phyloP scores from a whole-genome alignment of 129 eudicot genomes.

The Apium graveolens region DNA sequence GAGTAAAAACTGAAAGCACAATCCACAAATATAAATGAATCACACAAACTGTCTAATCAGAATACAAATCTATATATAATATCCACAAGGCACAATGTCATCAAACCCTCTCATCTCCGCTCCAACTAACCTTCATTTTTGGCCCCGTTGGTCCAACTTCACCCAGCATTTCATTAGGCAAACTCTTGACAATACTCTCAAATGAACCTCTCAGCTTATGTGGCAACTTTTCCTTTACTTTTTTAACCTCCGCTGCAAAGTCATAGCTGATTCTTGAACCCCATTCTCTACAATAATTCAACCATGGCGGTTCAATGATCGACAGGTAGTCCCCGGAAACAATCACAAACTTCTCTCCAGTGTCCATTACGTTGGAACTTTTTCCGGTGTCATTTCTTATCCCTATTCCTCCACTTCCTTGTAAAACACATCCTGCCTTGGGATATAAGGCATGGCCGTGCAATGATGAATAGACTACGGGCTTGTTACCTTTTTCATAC shows the following conservation, averaged over 20 bases:
- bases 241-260: constrained; percentile 40
- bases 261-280: constrained; percentile 69
- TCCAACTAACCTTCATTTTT: constrained; percentile 56
- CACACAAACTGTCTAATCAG: background rate
- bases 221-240: constrained; percentile 42
- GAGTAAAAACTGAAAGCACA: background rate
- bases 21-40: background rate
- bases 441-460: constrained; percentile 68
- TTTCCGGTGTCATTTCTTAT: constrained; percentile 55
- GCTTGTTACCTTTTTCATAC: constrained; percentile 47
- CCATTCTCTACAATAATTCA: constrained; percentile 74
- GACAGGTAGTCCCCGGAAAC: constrained; percentile 50
- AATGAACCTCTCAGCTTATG: constrained; percentile 32
- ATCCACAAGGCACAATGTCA: background rate
- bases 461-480: constrained; percentile 52
- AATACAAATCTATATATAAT: background rate
- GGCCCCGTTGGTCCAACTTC: constrained; percentile 95
- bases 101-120: constrained; percentile 57
- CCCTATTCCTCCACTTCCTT: constrained; percentile 59
- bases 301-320: constrained; percentile 60
- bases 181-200: constrained; percentile 33
- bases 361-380: constrained; percentile 45
- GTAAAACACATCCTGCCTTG: constrained; percentile 45
- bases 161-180: constrained; percentile 71
- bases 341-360: constrained; percentile 28